Evolutionary conservation across 495 filamentous ascomycete species (phyloP), one percentile per base, ranked within the genome.

Genomic region (Hypoxylon perforatum): DNA sequence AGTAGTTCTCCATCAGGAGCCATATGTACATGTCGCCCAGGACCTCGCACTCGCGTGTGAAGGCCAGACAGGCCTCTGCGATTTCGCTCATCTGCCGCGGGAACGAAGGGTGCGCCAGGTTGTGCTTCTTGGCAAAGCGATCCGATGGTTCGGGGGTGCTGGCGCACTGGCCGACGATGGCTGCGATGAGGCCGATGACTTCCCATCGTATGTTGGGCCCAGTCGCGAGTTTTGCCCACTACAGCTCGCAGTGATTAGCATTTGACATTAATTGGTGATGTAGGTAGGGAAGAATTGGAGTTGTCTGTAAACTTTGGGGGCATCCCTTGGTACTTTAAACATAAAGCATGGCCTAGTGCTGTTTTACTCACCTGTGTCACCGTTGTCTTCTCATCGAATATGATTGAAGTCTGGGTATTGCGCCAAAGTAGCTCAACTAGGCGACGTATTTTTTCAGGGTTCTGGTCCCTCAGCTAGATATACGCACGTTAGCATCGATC

Each of bases 201-300:
- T 76, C 72, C 74, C 74, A 76, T 19, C 74, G 61, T 36, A 76
- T 52, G 57, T 71, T 69, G 44, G 68, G 67, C 4, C 74, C 74
- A 2, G 72, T 72, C 10, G 48, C 66, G 38, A 61, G 62, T 8
- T 54, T 61, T 21, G 74, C 74, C 72, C 69, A 76, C 30, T 63
- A 10, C 17, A 47, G 11, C 4, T 7, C 22, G 25, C 28, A 4
- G 14, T 28, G 2, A 38, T 44, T 8, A 55, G 38, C 11, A 39
- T 15, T 22, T 5, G 4, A 41, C 14, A 15, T 55, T 18, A 14
- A 25, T 22, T 8, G 3, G 4, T 15, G 17, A n/a, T 48, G 21
- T 14, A n/a, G n/a, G n/a, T 25, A 4, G 18, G 25, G 14, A 49
- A 3, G 12, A 15, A 11, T 49, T 30, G 22, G 28, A 33, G 22